These are phyloP conservation scores for Urtica urens DNA, from an alignment of 306 rosid species.

Conservation along the genomic window DNA sequence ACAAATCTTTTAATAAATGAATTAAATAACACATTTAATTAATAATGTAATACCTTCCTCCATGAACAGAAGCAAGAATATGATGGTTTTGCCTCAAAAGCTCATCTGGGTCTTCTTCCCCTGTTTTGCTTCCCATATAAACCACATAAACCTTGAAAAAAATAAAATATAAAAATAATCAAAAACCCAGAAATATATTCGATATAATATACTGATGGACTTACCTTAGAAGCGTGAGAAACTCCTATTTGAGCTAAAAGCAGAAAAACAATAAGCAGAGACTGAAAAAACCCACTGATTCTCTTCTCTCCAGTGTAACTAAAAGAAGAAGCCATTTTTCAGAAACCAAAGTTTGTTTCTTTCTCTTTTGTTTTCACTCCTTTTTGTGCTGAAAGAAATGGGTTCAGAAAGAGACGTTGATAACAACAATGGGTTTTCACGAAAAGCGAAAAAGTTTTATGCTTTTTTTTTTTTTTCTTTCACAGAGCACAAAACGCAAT, in stretches of 20 bases:
- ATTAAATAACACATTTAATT: conserved; percentile 2
- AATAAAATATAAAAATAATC: not conserved
- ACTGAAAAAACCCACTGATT: conserved; percentile 4
- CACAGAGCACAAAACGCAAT: conserved; percentile 1
- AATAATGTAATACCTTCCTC: conserved; percentile 35
- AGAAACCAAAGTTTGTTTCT: no score
- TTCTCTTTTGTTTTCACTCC: no score
- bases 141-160: conserved; percentile 54
- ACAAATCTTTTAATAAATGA: not conserved
- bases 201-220: not conserved
- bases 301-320: not conserved
- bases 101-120: conserved; percentile 35
- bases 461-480: not conserved
- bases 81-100: conserved; percentile 46
- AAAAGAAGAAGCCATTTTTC: no score
- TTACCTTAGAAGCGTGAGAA: conserved; percentile 48
- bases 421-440: no score
- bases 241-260: conserved; percentile 24
- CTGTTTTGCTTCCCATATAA: conserved; percentile 71
- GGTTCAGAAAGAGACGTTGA: no score
- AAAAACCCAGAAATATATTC: not conserved
- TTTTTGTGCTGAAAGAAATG: no score
- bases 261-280: conserved; percentile 37
- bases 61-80: conserved; percentile 54
- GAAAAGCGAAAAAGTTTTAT: not conserved